phyloP scores from a whole-genome alignment of 352 stramenopile genomes.

The Thalassiosira sp. region DNA sequence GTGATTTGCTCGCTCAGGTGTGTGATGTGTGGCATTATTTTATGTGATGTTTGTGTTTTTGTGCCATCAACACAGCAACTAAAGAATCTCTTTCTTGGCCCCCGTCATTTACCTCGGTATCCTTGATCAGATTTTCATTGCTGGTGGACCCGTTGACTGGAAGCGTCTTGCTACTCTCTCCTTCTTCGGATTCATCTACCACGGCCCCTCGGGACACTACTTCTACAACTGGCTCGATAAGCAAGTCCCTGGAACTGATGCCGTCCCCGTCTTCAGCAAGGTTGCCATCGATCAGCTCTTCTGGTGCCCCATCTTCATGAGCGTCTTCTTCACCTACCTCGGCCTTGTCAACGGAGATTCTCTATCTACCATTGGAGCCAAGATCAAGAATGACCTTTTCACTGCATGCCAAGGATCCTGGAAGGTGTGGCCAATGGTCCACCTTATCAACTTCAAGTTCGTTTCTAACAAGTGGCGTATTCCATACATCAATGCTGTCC shows the following conservation, averaged over 20 bases:
- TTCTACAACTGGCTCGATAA: slow-evolving; percentile 89
- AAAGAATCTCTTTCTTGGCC: slow-evolving; percentile 1
- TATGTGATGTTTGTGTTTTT: not conserved
- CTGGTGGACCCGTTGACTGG: slow-evolving; percentile 79
- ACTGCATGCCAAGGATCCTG: slow-evolving; percentile 85
- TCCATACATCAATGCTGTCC: slow-evolving; percentile 87
- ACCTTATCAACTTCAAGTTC: slow-evolving; percentile 88
- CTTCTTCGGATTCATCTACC: slow-evolving; percentile 86
- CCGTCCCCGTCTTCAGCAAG: slow-evolving; percentile 82
- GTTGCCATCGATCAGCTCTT: slow-evolving; percentile 86
- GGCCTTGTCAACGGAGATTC: slow-evolving; percentile 81
- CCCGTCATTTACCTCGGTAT: not conserved
- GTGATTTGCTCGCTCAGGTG: slow-evolving; percentile 86
- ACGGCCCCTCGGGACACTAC: slow-evolving; percentile 87
- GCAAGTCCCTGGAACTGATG: slow-evolving; percentile 82
- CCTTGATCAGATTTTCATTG: slow-evolving; percentile 78
- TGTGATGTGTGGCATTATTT: slow-evolving; percentile 26
- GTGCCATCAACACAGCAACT: not conserved
- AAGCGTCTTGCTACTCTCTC: slow-evolving; percentile 85
- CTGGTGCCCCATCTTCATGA: slow-evolving; percentile 87
- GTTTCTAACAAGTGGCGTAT: slow-evolving; percentile 86
- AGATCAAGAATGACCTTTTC: slow-evolving; percentile 86
- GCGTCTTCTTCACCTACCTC: slow-evolving; percentile 88
- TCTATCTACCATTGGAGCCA: slow-evolving; percentile 73
- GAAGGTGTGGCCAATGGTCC: slow-evolving; percentile 86